A percentile compares a stretch with the other conserved stretches of the same genome.
phyloP scores from a whole-genome alignment of 805 yeast species.

The Lipomyces sp. region DNA sequence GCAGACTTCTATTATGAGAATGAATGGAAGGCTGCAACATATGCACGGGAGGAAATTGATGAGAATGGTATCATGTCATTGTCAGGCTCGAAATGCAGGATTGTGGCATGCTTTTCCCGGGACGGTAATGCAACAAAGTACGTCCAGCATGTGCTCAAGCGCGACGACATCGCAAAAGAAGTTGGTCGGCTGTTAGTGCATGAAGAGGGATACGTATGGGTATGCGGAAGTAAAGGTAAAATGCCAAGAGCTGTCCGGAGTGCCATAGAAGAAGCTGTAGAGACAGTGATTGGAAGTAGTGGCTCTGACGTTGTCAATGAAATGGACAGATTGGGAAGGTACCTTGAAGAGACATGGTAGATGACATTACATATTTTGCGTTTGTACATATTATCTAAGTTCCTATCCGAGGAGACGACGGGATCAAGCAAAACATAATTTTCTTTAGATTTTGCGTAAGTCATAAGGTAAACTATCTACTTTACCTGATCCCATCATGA shows the following conservation, averaged over 20 bases:
- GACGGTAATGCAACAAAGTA: constrained; percentile 40
- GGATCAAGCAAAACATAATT: too few species aligned
- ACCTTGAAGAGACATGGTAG: constrained; percentile 86
- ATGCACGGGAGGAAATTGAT: constrained; percentile 43
- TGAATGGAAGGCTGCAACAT: constrained; percentile 53
- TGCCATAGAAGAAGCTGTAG: constrained; percentile 63
- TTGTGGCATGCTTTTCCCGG: constrained; percentile 50
- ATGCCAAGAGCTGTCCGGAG: constrained; percentile 90
- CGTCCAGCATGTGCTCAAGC: constrained; percentile 23
- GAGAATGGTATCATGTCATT: constrained; percentile 13
- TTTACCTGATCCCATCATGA: too few species aligned
- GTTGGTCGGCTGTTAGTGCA: constrained; percentile 61
- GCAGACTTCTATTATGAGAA: constrained; percentile 72
- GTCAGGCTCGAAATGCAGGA: not conserved
- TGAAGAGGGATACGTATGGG: constrained; percentile 64
- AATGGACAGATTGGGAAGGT: constrained; percentile 66
- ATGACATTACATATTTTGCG: not conserved
- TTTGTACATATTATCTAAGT: not conserved
- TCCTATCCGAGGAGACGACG: not conserved
- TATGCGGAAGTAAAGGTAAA: constrained; percentile 92
- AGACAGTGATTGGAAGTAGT: constrained; percentile 1
- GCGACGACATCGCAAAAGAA: constrained; percentile 22
- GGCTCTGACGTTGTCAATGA: constrained; percentile 52
- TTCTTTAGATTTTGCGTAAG: too few species aligned
- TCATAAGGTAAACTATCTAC: too few species aligned